A percentile compares a stretch with the other conserved stretches of the same genome.
phyloP scores from a whole-genome alignment of 805 yeast genomes.

The Nakazawaea ambrosiae region DNA sequence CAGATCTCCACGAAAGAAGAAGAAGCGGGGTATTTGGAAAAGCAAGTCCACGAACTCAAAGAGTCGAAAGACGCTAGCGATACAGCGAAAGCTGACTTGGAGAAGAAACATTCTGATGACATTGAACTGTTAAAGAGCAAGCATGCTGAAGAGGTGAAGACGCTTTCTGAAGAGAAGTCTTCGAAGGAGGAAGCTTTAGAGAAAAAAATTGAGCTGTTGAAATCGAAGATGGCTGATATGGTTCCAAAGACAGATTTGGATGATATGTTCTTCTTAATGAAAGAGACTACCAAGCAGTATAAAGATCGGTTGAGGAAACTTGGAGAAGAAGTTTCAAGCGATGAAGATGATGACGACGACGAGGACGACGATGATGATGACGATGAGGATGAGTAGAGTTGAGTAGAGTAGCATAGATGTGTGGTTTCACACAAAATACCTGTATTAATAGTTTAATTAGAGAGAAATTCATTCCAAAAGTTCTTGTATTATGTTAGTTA shows the following conservation, averaged over 20 bases:
- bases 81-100: no score
- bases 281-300: conserved; percentile 57
- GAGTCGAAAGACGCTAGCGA: no score
- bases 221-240: conserved; percentile 14
- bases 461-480: background rate
- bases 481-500: no score
- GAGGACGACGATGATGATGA: conserved; percentile 49
- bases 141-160: no score
- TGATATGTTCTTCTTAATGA: conserved; percentile 68
- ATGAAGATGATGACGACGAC: conserved; percentile 62
- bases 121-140: background rate
- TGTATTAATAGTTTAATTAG: no score
- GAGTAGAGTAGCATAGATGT: conserved; percentile 3
- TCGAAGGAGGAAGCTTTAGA: no score
- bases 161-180: no score
- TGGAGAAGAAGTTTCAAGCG: conserved; percentile 62
- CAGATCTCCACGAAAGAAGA: background rate
- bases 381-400: conserved; percentile 20
- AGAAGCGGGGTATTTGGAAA: background rate
- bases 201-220: conserved; percentile 2
- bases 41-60: background rate
- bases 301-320: conserved; percentile 41
- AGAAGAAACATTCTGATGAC: background rate
- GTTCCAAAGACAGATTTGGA: conserved; percentile 56
- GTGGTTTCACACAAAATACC: background rate